A percentile compares a stretch with the other conserved stretches of the same genome.
Evolutionary conservation across 768 basidiomycete genomes (phyloP).

Genomic region (Termitomyces sp.): DNA sequence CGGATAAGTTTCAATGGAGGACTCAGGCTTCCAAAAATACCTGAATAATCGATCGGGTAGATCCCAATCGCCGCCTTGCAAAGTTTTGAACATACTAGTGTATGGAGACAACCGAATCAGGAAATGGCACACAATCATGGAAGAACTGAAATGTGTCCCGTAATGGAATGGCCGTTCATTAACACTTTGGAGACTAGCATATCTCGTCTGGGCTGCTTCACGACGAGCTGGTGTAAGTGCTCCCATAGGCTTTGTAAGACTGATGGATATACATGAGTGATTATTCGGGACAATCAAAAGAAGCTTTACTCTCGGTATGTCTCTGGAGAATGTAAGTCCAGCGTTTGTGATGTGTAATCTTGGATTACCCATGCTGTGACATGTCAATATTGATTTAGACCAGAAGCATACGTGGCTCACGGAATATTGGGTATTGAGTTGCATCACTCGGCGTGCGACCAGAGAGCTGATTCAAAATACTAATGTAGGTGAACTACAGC

Average conservation of each 20-base stretch:
- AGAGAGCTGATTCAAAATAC: constrained; percentile 86
- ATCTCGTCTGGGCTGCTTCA: constrained; percentile 73
- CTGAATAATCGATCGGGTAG: constrained; percentile 82
- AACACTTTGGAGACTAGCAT: constrained; percentile 70
- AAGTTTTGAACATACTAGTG: constrained; percentile 91
- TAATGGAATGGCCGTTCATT: constrained; percentile 89
- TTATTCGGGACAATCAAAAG: not conserved
- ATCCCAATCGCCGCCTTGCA: constrained; percentile 95
- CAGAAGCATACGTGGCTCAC: constrained; percentile 35
- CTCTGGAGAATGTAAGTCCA: constrained; percentile 59
- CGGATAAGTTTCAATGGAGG: not conserved
- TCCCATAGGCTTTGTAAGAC: constrained; percentile 87
- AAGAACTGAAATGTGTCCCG: constrained; percentile 93
- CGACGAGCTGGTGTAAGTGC: constrained; percentile 71
- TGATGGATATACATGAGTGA: constrained; percentile 21
- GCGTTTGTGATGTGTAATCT: constrained; percentile 70
- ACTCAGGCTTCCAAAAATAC: constrained; percentile 28
- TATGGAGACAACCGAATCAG: constrained; percentile 86
- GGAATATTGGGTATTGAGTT: constrained; percentile 91
- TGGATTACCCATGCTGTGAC: constrained; percentile 78
- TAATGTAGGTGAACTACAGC: constrained; percentile 78
- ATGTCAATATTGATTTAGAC: not conserved
- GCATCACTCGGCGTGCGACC: constrained; percentile 93
- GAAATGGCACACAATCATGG: constrained; percentile 96
- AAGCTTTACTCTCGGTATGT: constrained; percentile 69